A percentile compares a stretch with the other conserved stretches of the same genome.
phyloP scores from a whole-genome alignment of 495 filamentous ascomycete species.

The Aspergillus cavernicola region DNA sequence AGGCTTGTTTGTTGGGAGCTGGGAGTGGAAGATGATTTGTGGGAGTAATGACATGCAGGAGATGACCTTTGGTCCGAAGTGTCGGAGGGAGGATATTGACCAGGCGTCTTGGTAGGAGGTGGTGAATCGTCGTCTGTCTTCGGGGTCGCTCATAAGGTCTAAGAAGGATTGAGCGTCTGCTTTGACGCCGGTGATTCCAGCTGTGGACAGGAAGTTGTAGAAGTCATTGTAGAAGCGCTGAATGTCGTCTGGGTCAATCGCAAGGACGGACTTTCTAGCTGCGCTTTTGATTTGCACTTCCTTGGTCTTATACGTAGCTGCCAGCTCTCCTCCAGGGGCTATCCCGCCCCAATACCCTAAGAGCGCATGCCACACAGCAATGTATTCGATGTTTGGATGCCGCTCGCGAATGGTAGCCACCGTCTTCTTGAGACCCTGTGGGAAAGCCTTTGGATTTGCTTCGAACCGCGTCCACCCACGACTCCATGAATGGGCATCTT shows the following conservation, averaged over 20 bases:
- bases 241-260: conserved; percentile 72
- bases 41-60: conserved; percentile 91
- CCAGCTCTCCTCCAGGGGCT: conserved; percentile 64
- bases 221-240: conserved; percentile 83
- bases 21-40: conserved; percentile 77
- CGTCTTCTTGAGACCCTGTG: conserved; percentile 67
- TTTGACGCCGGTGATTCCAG: conserved; percentile 80
- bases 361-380: conserved; percentile 96
- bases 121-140: conserved; percentile 63
- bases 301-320: conserved; percentile 72
- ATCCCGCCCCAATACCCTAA: conserved; percentile 95
- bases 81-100: conserved; percentile 67
- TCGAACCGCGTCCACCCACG: conserved; percentile 70
- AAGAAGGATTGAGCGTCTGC: conserved; percentile 87
- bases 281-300: conserved; percentile 57
- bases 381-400: conserved; percentile 71
- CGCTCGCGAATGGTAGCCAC: conserved; percentile 62
- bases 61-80: conserved; percentile 75
- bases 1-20: conserved; percentile 69
- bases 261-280: conserved; percentile 37
- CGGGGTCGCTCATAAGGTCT: conserved; percentile 66
- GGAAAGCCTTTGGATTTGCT: conserved; percentile 77
- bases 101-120: conserved; percentile 82
- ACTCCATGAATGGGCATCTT: conserved; percentile 47
- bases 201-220: conserved; percentile 68